A percentile compares a stretch with the other conserved stretches of the same genome.
These are phyloP conservation scores for Waltergamsia citrina DNA, from an alignment of 2,329 filamentous ascomycete genomes.

Conservation along the genomic window DNA sequence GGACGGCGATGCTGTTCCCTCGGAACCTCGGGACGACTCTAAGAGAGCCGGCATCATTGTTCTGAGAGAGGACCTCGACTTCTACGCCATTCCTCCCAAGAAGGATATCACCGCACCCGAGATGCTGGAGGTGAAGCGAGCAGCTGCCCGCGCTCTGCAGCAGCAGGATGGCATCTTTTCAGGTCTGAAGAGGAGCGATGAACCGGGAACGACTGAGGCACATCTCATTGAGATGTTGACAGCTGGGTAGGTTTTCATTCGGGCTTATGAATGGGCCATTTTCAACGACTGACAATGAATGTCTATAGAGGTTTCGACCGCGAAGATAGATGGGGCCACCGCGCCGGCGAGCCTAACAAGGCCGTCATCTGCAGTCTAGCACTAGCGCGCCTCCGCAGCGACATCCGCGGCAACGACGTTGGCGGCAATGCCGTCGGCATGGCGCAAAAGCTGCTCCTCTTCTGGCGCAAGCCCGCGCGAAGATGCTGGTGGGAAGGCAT, in stretches of 20 bases:
- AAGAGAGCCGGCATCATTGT: constrained; percentile 97
- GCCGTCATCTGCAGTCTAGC: constrained; percentile 96
- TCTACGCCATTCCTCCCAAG: constrained; percentile 87
- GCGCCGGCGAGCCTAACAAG: constrained; percentile 96
- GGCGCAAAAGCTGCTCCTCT: constrained; percentile 94
- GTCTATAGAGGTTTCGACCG: constrained; percentile 89
- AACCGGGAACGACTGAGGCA: constrained; percentile 92
- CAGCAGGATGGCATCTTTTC: constrained; percentile 94
- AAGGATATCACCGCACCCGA: constrained; percentile 76
- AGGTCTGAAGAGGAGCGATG: constrained; percentile 87
- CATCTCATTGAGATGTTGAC: constrained; percentile 99
- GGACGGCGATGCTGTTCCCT: constrained; percentile 52
- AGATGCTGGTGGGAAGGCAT: constrained; percentile 99
- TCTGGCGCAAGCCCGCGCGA: constrained; percentile 94
- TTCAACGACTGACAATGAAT: neutral
- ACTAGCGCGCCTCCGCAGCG: constrained; percentile 82
- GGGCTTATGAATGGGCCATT: neutral
- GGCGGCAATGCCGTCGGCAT: constrained; percentile 81
- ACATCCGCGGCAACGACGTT: constrained; percentile 72
- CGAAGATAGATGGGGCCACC: constrained; percentile 90
- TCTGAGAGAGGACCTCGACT: constrained; percentile 89
- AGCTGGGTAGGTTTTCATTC: constrained; percentile 64
- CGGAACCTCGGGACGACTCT: constrained; percentile 70
- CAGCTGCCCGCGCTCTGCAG: constrained; percentile 77
- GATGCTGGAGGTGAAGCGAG: constrained; percentile 95